Base-by-base conservation (phyloP, 345 rosid species). In the Erucastrum elatum region DNA sequence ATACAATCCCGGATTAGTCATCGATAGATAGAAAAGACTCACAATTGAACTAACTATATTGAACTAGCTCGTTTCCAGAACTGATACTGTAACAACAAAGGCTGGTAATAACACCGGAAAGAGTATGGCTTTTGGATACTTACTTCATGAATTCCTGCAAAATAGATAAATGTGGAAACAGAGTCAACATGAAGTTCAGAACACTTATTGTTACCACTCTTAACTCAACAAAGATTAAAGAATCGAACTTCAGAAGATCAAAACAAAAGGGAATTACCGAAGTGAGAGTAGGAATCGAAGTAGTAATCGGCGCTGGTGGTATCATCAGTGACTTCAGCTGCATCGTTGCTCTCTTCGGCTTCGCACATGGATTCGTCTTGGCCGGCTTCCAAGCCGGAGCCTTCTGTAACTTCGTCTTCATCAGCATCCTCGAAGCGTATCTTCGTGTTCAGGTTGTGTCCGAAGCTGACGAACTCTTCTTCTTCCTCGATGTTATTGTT, bases 141-240 rank as follows among this genome's bases (percentile, higher is more conserved):
- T 90, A 96, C 99, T 93, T 96, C 99, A 74, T 96, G 99, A 84
- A 96, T 96, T 49, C 98, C 99, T 96, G 90, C 87, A 85, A 80
- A 86, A 79, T 1, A 65, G 65, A 75, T 8, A 3, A 6, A 78
- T 26, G 1, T 51, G 29, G 44, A 78, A 37, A 0, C 51, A 75
- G 13, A 51, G 46, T 77, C 17, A 84, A 72, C 9, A 65, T 35
- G 2, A 46, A 49, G 34, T n/a, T 61, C 31, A 76, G 15, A 8
- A 29, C 1, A 1, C 37, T 15, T 10, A 16, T 29, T 37, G 21
- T 21, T 15, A 7, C 51, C 3, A 17, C n/a, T 71, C 71, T 3
- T 65, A 30, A 56, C 61, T 30, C n/a, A 21, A 33, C 2, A 21
- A 39, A 59, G 26, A 4, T 0, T 3, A 21, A 39, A 59, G 26